Percentiles rank a stretch among this genome's conserved stretches.
phyloP scores from a whole-genome alignment of 768 basidiomycete genomes.

The Pisolithus tinctorius region DNA sequence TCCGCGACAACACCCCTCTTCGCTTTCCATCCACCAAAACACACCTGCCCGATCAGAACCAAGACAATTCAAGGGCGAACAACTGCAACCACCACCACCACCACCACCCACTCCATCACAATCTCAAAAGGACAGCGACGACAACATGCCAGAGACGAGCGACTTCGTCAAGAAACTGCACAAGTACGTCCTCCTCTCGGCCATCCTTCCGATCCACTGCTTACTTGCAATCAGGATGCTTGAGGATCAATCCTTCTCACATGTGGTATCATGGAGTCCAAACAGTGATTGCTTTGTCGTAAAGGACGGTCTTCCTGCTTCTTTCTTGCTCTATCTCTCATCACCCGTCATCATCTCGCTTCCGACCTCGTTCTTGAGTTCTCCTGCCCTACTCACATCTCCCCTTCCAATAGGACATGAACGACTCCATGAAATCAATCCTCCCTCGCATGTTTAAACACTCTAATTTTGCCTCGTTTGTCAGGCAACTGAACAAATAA shows the following conservation, averaged over 20 bases:
- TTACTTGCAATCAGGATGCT: too few species aligned
- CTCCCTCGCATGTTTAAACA: too few species aligned
- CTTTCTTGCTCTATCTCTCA: conserved; percentile 3
- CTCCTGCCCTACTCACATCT: too few species aligned
- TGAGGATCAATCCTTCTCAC: too few species aligned
- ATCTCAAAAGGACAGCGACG: conserved; percentile 42
- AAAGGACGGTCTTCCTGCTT: conserved; percentile 36
- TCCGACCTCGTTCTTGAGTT: conserved; percentile 1
- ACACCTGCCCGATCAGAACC: conserved; percentile 15
- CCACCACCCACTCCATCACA: conserved; percentile 11
- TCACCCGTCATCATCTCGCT: background rate
- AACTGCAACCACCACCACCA: conserved; percentile 14
- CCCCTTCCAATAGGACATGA: too few species aligned
- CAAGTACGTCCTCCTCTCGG: too few species aligned
- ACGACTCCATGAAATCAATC: too few species aligned
- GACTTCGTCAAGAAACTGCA: conserved; percentile 57
- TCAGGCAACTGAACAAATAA: conserved; percentile 68
- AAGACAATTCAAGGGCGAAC: conserved; percentile 25
- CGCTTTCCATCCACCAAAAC: conserved; percentile 13
- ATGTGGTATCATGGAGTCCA: conserved; percentile 68
- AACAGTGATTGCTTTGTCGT: conserved; percentile 87
- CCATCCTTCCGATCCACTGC: too few species aligned
- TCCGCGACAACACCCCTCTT: conserved; percentile 4
- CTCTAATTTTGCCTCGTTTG: too few species aligned
- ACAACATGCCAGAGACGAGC: conserved; percentile 78